These are phyloP conservation scores for Suillus ampliporus DNA, from an alignment of 768 basidiomycete genomes.

Conservation along the genomic window DNA sequence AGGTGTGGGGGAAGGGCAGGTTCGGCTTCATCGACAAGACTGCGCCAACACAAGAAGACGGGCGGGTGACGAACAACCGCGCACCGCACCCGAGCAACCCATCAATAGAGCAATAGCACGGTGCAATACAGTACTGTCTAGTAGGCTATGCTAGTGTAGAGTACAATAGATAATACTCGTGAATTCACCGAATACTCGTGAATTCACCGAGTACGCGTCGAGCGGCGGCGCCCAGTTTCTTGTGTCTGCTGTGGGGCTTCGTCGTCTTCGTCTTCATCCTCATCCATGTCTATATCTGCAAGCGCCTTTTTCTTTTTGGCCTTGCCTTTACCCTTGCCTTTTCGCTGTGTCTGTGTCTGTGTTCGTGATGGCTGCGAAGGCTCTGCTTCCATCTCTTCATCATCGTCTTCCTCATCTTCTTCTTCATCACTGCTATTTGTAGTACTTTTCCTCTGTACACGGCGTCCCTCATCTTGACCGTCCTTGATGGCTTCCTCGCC, in stretches of 20 bases:
- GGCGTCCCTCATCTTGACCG: constrained; percentile 57
- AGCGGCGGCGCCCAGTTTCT: constrained; percentile 24
- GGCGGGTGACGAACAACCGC: constrained; percentile 42
- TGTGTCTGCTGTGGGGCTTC: constrained; percentile 28
- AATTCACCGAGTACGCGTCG: constrained; percentile 23
- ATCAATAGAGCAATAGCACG: constrained; percentile 34
- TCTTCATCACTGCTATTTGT: constrained; percentile 44
- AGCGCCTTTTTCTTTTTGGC: constrained; percentile 29
- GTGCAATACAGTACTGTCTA: constrained; percentile 24
- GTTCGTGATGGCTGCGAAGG: constrained; percentile 32
- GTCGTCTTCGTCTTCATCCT: constrained; percentile 36
- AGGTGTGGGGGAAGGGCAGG: constrained; percentile 85
- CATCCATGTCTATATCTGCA: constrained; percentile 50
- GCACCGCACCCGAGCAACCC: constrained; percentile 1
- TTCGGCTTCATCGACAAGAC: constrained; percentile 80
- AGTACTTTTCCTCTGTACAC: constrained; percentile 39
- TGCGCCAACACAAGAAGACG: constrained; percentile 44
- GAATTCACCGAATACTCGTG: constrained; percentile 23
- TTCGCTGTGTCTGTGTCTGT: constrained; percentile 29
- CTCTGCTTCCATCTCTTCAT: constrained; percentile 43
- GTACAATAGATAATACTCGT: constrained; percentile 19
- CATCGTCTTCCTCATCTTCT: constrained; percentile 45
- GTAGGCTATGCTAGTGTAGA: constrained; percentile 13
- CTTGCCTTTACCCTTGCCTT: constrained; percentile 33
- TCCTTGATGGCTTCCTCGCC: constrained; percentile 74